Conservation (phyloP, 345 rosid species). For the Iberis pinnata region DNA sequence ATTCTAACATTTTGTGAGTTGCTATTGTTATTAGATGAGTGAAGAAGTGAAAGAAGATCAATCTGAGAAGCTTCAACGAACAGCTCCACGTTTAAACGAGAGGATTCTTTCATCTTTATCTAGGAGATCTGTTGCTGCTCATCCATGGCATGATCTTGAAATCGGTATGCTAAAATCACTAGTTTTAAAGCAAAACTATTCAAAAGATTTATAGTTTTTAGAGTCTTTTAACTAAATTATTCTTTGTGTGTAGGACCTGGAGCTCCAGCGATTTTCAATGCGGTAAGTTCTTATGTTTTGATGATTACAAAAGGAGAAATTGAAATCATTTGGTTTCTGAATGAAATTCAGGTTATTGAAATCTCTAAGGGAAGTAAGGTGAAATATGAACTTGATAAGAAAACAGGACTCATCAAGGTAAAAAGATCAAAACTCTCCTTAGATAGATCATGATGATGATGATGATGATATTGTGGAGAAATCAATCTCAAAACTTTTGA, state of each 20-base stretch:
- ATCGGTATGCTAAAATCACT: conserved; percentile 42
- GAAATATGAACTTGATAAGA: conserved; percentile 95
- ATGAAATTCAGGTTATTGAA: conserved; percentile 66
- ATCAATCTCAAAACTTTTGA: background rate
- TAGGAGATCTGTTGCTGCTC: conserved; percentile 90
- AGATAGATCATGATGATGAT: background rate
- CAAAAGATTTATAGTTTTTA: background rate
- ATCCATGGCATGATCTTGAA: conserved; percentile 99
- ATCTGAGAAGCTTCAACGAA: conserved; percentile 14
- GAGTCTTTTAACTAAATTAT: background rate
- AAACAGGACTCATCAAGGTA: conserved; percentile 94
- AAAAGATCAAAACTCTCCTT: background rate
- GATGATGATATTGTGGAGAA: background rate
- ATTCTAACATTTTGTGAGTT: background rate
- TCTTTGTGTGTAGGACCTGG: conserved; percentile 57
- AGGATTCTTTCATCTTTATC: conserved; percentile 87
- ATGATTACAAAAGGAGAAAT: background rate
- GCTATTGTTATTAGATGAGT: conserved; percentile 27
- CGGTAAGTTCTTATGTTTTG: conserved; percentile 39
- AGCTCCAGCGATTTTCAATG: conserved; percentile 80
- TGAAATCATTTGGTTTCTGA: background rate
- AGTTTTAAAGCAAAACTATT: too few species aligned
- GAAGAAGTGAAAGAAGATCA: conserved; percentile 25
- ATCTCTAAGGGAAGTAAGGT: conserved; percentile 98
- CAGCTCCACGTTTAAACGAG: conserved; percentile 72